Conservation (phyloP, 805 yeast genomes). For the Hanseniaspora nectarophila region DNA sequence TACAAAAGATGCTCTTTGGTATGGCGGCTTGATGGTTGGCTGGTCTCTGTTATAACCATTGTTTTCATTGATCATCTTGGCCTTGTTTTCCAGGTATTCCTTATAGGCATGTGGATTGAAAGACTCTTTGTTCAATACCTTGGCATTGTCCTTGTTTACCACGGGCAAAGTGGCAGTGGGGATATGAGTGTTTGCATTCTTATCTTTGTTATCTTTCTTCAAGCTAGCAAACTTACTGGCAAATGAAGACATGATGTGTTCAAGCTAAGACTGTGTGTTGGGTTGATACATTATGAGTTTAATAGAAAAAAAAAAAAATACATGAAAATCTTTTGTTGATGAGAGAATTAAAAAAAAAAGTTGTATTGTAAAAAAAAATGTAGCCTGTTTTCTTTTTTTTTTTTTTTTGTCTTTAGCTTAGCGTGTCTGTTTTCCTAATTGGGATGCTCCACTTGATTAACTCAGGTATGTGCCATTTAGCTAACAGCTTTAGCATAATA, state of each 20-base stretch:
- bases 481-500: no score
- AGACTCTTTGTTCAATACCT: background rate
- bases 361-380: no score
- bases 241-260: conserved; percentile 12
- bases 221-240: conserved; percentile 12
- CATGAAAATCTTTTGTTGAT: no score
- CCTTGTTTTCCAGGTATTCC: background rate
- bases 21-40: conserved; percentile 2
- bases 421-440: no score
- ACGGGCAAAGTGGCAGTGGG: conserved; percentile 4
- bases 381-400: no score
- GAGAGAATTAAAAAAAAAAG: no score
- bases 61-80: background rate
- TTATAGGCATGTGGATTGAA: background rate
- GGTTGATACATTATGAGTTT: no score
- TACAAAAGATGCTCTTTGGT: conserved; percentile 4
- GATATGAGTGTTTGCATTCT: background rate
- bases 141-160: background rate
- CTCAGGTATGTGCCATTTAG: no score
- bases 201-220: conserved; percentile 6
- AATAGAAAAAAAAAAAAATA: no score
- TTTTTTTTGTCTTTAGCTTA: no score
- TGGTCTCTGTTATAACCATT: background rate
- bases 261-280: background rate
- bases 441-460: no score